Evolutionary conservation across 306 rosid genomes (phyloP).

Genomic region (Cyclanthera cordifolia): DNA sequence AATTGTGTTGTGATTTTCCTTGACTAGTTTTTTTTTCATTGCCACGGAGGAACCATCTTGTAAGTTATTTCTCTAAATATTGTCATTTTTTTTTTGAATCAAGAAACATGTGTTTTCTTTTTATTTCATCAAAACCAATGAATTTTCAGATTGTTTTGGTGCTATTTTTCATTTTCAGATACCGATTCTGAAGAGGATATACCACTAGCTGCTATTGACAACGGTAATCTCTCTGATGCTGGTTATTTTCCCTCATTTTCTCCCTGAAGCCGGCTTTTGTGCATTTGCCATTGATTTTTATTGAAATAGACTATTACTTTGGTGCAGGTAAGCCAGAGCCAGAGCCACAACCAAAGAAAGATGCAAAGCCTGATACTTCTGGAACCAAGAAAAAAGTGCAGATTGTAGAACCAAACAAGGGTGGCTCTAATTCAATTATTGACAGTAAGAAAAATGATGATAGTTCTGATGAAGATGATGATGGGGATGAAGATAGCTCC

Average conservation of each 20-base stretch:
- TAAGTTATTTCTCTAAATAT: not conserved
- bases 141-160: not conserved
- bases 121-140: not conserved
- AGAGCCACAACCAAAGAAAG: slow-evolving; percentile 14
- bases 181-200: slow-evolving; percentile 27
- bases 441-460: slow-evolving; percentile 21
- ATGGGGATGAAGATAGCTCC: slow-evolving; percentile 25
- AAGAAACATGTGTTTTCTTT: not conserved
- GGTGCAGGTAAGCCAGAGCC: slow-evolving; percentile 18
- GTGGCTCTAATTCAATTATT: not conserved
- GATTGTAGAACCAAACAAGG: slow-evolving; percentile 23
- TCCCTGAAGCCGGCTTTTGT: not conserved
- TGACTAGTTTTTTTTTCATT: slow-evolving; percentile 21
- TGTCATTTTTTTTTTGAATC: not conserved
- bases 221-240: slow-evolving; percentile 21
- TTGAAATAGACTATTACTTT: not conserved
- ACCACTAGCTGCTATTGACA: slow-evolving; percentile 15
- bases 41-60: slow-evolving; percentile 9
- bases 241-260: too few species aligned
- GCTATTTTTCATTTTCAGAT: slow-evolving; percentile 20
- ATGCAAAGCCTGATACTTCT: slow-evolving; percentile 14
- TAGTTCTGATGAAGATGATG: slow-evolving; percentile 28
- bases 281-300: not conserved
- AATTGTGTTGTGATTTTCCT: slow-evolving; percentile 20
- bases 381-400: slow-evolving; percentile 25